Percentiles rank a stretch among this genome's conserved stretches.
Evolutionary conservation across 1,284 basidiomycete genomes (phyloP).

Genomic region (Cryptococcus depauperatus): DNA sequence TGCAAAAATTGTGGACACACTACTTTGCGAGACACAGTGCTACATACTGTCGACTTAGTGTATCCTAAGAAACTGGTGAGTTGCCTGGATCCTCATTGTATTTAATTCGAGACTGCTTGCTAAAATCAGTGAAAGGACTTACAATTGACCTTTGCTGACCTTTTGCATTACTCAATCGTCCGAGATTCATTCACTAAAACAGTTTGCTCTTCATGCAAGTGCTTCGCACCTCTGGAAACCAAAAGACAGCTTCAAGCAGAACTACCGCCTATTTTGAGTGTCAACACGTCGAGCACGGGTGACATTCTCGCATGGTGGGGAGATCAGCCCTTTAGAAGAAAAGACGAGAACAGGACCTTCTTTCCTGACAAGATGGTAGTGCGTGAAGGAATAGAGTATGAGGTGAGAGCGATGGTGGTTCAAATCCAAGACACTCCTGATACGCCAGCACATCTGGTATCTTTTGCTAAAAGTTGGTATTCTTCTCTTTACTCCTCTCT

Average conservation of each 20-base stretch:
- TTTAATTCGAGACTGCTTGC: too few relatives aligned
- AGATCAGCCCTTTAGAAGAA: too few relatives aligned
- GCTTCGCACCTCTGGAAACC: slow-evolving; percentile 63
- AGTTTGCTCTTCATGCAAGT: slow-evolving; percentile 74
- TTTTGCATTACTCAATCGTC: slow-evolving; percentile 68
- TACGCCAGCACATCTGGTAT: slow-evolving; percentile 76
- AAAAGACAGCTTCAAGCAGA: slow-evolving; percentile 59
- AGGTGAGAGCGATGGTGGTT: slow-evolving; percentile 55
- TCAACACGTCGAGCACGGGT: too few relatives aligned
- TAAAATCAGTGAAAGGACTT: slow-evolving; percentile 7
- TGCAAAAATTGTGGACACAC: slow-evolving; percentile 68
- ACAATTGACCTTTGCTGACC: slow-evolving; percentile 52
- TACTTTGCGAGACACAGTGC: slow-evolving; percentile 62
- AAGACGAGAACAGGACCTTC: slow-evolving; percentile 19
- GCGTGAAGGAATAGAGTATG: slow-evolving; percentile 42
- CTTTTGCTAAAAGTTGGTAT: slow-evolving; percentile 65
- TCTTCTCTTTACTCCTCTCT: neutral
- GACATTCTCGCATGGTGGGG: too few relatives aligned
- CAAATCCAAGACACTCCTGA: slow-evolving; percentile 68
- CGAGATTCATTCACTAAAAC: slow-evolving; percentile 78
- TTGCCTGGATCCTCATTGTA: neutral
- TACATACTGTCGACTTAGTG: slow-evolving; percentile 75
- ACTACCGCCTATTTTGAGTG: slow-evolving; percentile 77
- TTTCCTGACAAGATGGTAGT: slow-evolving; percentile 44
- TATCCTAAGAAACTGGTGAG: slow-evolving; percentile 68